Evolutionary conservation across 345 rosid species (phyloP), one percentile per base, ranked within the genome.

Genomic region (Gossypium rotundifolium): DNA sequence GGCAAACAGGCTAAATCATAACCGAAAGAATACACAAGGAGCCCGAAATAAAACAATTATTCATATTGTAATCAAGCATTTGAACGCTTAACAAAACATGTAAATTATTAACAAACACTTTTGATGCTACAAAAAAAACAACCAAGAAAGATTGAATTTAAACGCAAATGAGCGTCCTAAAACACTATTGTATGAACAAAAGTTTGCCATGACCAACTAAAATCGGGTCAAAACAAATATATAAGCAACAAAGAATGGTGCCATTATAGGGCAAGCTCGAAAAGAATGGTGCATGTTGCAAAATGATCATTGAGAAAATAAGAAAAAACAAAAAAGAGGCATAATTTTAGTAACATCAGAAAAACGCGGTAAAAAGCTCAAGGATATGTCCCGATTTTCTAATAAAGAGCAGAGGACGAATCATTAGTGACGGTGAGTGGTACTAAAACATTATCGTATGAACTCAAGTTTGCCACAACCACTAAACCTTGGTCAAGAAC

Each of bases 1-100:
- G 62, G 18, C 63, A 76, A 80, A 68, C 46, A 67, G 55, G 23
- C 59, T 45, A 68, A 78, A 45, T 71, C 79, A 83, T 83, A 78
- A 79, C 74, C 71, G 60, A 55, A 64, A 55, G 53, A 67, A 79
- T 61, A 76, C 59, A 51, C 64, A 58, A 55, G 3, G 52, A 58
- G 45, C 79, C 81, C 78, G 82, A 49, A 76, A 58, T n/a, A 61
- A 45, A 65, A 51, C 69, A 59, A 11, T 33, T 23, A 38, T 17
- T 38, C 6, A 54, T 8, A n/a, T n/a, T n/a, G n/a, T n/a, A 53
- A 18, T 68, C 63, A 65, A 78, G 66, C 46, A 49, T 70, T 72
- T 65, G 33, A 55, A 71, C 64, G 53, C 65, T 11, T 61, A 70
- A 48, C 13, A 64, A 45, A 61, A 49, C 29, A 27, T 62, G 61